Base-by-base conservation (phyloP, 1,284 basidiomycete genomes). In the Apiotrichum veenhuisii region DNA sequence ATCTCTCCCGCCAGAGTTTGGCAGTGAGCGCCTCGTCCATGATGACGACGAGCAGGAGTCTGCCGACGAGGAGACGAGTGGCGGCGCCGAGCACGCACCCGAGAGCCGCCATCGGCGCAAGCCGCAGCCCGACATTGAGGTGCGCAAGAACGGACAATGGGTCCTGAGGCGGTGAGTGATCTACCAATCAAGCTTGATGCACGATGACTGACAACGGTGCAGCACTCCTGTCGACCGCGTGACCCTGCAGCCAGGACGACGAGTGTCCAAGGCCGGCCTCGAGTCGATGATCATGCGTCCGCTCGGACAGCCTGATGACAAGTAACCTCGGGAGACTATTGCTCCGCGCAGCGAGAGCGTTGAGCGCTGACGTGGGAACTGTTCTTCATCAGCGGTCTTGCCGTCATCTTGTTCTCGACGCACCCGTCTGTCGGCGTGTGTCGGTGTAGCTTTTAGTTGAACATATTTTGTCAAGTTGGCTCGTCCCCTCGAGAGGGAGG, bases 211-310 rank as follows among this genome's bases (percentile, higher is more conserved):
- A 46, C 48, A 18, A 36, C 15, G 30, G 30, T 18, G 11, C 64
- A 75, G 75, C 46, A 89, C 89, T 26, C 90, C 91, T 1, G 90
- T 93, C 23, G 83, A 92, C 70, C 87, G 89, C 75, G 85, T 80
- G 43, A 93, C 91, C 25, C 76, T 93, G 60, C 90, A 92, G 73
- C 91, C 91, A 22, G 82, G 88, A 79, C 78, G 91, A 58, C 80
- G 91, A 57, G 89, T 91, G 55, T 90, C 87, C 72, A 94, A 94
- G 76, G 91, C 91, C 4, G 91, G 91, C 34, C 76, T 94, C 63
- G 91, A 94, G 79, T 90, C 73, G 3, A 67, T 75, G 38, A 54
- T 43, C 15, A 49, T 57, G 37, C 40, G 33, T 2, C 50, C 45
- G 1, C 40, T 57, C 17, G 37, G 38, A 4, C 53, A 40, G 8